These are phyloP conservation scores for Fusarium xyrophilum DNA, from an alignment of 2,329 filamentous ascomycete genomes.

Conservation along the genomic window DNA sequence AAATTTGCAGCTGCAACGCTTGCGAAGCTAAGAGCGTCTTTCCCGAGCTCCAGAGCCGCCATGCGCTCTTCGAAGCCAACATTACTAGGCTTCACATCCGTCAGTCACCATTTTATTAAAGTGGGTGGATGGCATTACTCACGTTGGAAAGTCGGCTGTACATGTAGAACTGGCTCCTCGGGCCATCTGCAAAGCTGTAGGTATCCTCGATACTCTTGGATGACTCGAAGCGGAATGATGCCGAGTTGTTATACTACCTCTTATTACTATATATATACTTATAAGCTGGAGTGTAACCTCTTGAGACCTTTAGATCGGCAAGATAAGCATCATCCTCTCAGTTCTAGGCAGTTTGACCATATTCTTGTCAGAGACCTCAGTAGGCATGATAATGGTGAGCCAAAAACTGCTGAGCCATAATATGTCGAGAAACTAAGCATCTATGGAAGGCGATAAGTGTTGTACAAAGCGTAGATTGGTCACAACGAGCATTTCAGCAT, in stretches of 20 bases:
- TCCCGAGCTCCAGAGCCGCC: background rate
- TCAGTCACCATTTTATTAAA: too few species aligned
- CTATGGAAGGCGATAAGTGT: too few species aligned
- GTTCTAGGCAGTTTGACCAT: background rate
- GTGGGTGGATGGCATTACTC: too few species aligned
- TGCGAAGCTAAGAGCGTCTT: background rate
- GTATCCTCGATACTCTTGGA: background rate
- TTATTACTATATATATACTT: background rate
- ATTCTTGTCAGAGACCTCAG: background rate
- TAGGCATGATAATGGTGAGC: conserved; percentile 1
- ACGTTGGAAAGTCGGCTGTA: background rate
- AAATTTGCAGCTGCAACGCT: conserved; percentile 1
- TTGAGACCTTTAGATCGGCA: background rate
- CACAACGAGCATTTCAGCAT: too few species aligned
- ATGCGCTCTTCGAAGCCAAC: conserved; percentile 5
- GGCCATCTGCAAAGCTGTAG: background rate
- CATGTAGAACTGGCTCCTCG: background rate
- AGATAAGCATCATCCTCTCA: background rate
- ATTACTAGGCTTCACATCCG: background rate
- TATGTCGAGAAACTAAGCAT: background rate
- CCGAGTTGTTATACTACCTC: background rate
- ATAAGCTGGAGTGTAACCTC: background rate
- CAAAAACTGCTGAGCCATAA: background rate
- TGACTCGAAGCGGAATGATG: background rate
- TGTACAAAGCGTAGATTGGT: too few species aligned